A percentile compares a stretch with the other conserved stretches of the same genome.
These are phyloP conservation scores for Cyphellophora europaea DNA, from an alignment of 2,329 filamentous ascomycete genomes.

Conservation along the genomic window DNA sequence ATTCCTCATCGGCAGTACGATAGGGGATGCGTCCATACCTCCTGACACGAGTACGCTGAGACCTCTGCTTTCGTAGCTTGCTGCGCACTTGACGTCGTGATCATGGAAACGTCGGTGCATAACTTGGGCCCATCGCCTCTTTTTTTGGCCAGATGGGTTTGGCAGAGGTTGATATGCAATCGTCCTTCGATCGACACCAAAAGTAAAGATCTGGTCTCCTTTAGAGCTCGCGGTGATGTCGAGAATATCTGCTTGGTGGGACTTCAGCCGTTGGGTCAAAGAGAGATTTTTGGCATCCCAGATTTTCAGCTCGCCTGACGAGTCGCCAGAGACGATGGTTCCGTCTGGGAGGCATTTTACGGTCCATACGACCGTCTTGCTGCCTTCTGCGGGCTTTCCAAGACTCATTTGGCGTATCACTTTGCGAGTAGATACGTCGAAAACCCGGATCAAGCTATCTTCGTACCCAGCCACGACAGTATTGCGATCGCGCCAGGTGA, in stretches of 20 bases:
- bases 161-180: slow-evolving; percentile 65
- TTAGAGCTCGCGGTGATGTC: slow-evolving; percentile 76
- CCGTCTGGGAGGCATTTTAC: slow-evolving; percentile 80
- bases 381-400: slow-evolving; percentile 71
- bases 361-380: slow-evolving; percentile 85
- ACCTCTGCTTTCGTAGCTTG: slow-evolving; percentile 72
- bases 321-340: slow-evolving; percentile 90
- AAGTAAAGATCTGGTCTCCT: slow-evolving; percentile 74
- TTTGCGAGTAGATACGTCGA: slow-evolving; percentile 71
- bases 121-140: slow-evolving; percentile 70
- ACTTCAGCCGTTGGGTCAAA: slow-evolving; percentile 72
- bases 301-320: slow-evolving; percentile 83
- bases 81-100: slow-evolving; percentile 92
- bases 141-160: slow-evolving; percentile 33
- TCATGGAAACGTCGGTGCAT: slow-evolving; percentile 79
- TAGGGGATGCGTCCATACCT: slow-evolving; percentile 77
- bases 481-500: slow-evolving; percentile 78
- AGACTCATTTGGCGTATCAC: slow-evolving; percentile 75
- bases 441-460: slow-evolving; percentile 90
- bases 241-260: slow-evolving; percentile 82
- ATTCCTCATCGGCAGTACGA: slow-evolving; percentile 70
- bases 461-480: slow-evolving; percentile 83
- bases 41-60: slow-evolving; percentile 86
- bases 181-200: slow-evolving; percentile 83
- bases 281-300: slow-evolving; percentile 93